These are phyloP conservation scores for Kluyveromyces siamensis DNA, from an alignment of 805 yeast species.

Conservation along the genomic window DNA sequence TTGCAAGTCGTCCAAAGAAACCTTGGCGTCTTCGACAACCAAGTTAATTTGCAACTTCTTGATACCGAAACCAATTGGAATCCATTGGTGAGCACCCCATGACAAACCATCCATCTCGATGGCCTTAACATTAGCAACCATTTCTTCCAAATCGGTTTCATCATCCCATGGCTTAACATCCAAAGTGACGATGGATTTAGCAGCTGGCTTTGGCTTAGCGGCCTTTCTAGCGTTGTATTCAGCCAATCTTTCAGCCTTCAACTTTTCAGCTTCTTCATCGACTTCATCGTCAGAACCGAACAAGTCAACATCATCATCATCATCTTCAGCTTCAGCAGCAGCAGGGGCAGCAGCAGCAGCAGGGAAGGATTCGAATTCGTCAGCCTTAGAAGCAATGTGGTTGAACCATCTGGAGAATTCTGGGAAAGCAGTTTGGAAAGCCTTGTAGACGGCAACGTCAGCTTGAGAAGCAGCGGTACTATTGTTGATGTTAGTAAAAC, in stretches of 20 bases:
- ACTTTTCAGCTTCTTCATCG: constrained; percentile 94
- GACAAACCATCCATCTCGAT: constrained; percentile 85
- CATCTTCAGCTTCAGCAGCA: constrained; percentile 52
- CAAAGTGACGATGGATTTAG: constrained; percentile 92
- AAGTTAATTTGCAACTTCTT: constrained; percentile 97
- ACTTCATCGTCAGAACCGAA: constrained; percentile 92
- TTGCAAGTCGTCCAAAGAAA: constrained; percentile 86
- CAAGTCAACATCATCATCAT: constrained; percentile 85
- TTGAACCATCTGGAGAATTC: constrained; percentile 96
- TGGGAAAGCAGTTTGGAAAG: constrained; percentile 88
- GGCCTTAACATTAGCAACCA: constrained; percentile 78
- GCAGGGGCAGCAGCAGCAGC: constrained; percentile 53
- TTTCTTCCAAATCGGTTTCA: constrained; percentile 89
- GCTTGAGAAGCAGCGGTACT: constrained; percentile 91
- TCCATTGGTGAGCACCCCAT: constrained; percentile 97
- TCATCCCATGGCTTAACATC: constrained; percentile 99
- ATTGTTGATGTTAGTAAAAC: constrained; percentile 5
- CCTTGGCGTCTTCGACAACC: constrained; percentile 96
- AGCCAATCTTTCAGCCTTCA: constrained; percentile 96
- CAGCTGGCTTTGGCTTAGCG: constrained; percentile 95
- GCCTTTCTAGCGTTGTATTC: constrained; percentile 98
- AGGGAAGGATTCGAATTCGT: constrained; percentile 74
- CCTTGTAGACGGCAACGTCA: constrained; percentile 88
- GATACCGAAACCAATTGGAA: constrained; percentile 99
- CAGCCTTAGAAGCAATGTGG: constrained; percentile 92